A percentile compares a stretch with the other conserved stretches of the same genome.
Evolutionary conservation across 768 basidiomycete genomes (phyloP).

Genomic region (Serendipita sp.): DNA sequence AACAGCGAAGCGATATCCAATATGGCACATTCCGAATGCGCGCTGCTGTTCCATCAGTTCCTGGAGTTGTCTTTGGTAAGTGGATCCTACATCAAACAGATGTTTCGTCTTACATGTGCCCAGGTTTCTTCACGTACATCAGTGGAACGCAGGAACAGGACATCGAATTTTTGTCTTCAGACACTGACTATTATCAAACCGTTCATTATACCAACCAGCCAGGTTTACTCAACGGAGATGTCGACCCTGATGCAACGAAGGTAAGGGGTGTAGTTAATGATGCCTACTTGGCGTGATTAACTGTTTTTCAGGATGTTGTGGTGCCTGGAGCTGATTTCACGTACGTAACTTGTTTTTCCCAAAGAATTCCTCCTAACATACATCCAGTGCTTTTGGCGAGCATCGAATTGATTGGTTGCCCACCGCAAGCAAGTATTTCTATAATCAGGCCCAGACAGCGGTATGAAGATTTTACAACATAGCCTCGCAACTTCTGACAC

Average conservation of each 20-base stretch:
- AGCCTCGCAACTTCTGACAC: neutral
- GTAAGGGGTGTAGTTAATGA: neutral
- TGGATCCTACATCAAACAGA: neutral
- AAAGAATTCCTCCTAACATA: neutral
- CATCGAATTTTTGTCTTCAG: constrained; percentile 11
- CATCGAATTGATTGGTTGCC: constrained; percentile 13
- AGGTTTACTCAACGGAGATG: constrained; percentile 9
- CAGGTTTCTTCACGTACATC: constrained; percentile 12
- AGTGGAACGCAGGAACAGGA: constrained; percentile 7
- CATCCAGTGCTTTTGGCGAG: constrained; percentile 10
- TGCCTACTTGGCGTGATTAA: neutral
- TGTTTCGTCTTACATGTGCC: neutral
- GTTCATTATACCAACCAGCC: constrained; percentile 13
- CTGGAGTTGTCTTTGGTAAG: constrained; percentile 8
- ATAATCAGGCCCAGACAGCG: constrained; percentile 4
- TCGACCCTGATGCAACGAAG: constrained; percentile 9
- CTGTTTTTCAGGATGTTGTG: neutral
- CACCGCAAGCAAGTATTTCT: constrained; percentile 7
- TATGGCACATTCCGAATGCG: constrained; percentile 13
- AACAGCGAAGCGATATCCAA: constrained; percentile 5
- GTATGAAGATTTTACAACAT: neutral
- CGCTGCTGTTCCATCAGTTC: constrained; percentile 10
- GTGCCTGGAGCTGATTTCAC: constrained; percentile 9
- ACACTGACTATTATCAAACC: constrained; percentile 10
- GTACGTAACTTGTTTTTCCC: constrained; percentile 5